These are phyloP conservation scores for Trichophyton equinum DNA, from an alignment of 2,329 filamentous ascomycete species.

Conservation along the genomic window DNA sequence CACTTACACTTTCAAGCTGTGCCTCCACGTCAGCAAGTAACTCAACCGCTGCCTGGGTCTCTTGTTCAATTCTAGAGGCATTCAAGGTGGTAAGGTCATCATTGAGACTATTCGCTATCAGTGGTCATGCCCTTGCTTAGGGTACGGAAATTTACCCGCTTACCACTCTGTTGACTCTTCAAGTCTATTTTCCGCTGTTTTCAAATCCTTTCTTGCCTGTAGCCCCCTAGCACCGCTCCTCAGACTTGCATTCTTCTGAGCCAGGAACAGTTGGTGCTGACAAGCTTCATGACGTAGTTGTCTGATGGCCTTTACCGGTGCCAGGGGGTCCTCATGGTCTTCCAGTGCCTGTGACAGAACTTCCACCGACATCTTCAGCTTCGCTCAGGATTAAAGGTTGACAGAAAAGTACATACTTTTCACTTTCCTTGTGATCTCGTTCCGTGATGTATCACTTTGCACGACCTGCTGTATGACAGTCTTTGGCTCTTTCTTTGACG, in stretches of 20 bases:
- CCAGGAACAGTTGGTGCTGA: conserved; percentile 51
- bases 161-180: conserved; percentile 44
- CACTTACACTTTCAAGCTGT: conserved; percentile 49
- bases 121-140: background rate
- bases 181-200: conserved; percentile 54
- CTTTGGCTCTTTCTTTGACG: conserved; percentile 16
- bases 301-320: conserved; percentile 49
- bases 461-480: conserved; percentile 58
- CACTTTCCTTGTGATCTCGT: conserved; percentile 49
- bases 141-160: conserved; percentile 13
- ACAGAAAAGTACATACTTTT: conserved; percentile 33
- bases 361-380: conserved; percentile 12
- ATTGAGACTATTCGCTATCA: conserved; percentile 24
- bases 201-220: conserved; percentile 62
- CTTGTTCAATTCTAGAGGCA: conserved; percentile 44
- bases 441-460: conserved; percentile 36
- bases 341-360: conserved; percentile 51
- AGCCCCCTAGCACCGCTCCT: conserved; percentile 64
- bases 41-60: conserved; percentile 58
- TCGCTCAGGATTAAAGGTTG: background rate
- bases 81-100: conserved; percentile 47
- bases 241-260: conserved; percentile 60
- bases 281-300: conserved; percentile 50
- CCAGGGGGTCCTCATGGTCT: conserved; percentile 41
- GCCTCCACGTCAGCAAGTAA: conserved; percentile 57